Conservation (phyloP, 495 filamentous ascomycete species). For the Penicillium psychrofluorescens region DNA sequence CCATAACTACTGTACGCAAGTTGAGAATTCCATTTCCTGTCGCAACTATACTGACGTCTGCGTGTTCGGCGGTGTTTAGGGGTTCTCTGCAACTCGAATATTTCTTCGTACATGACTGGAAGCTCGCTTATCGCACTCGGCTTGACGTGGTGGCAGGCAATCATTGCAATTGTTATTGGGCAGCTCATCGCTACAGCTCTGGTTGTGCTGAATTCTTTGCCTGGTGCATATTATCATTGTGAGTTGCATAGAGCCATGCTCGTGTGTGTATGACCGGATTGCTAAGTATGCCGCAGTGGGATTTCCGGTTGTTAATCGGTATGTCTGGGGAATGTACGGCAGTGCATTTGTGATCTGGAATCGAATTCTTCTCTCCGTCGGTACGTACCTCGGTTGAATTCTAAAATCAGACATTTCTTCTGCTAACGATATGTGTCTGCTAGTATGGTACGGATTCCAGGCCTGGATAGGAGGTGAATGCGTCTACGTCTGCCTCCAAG, state of each 20-base stretch:
- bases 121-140: slow-evolving; percentile 19
- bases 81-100: slow-evolving; percentile 16
- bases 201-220: slow-evolving; percentile 14
- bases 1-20: slow-evolving; percentile 15
- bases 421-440: too few species aligned
- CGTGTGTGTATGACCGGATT: too few species aligned
- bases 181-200: slow-evolving; percentile 7
- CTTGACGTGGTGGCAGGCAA: slow-evolving; percentile 21
- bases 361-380: slow-evolving; percentile 17
- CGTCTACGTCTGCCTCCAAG: slow-evolving; percentile 16
- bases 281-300: slow-evolving; percentile 4
- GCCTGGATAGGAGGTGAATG: slow-evolving; percentile 22
- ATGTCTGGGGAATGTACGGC: slow-evolving; percentile 20
- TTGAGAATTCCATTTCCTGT: not conserved
- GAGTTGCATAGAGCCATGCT: not conserved
- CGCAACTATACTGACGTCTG: too few species aligned
- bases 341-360: slow-evolving; percentile 22
- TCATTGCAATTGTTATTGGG: slow-evolving; percentile 12
- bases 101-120: slow-evolving; percentile 17
- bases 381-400: slow-evolving; percentile 2
- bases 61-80: not conserved
- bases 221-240: slow-evolving; percentile 15
- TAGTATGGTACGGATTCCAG: slow-evolving; percentile 9
- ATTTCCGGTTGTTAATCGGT: slow-evolving; percentile 15
- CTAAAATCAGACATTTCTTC: too few species aligned